A percentile compares a stretch with the other conserved stretches of the same genome.
These are phyloP conservation scores for Polytrichum commune DNA, from an alignment of 225 moss, liverwort and hornwort genomes.

Conservation along the genomic window DNA sequence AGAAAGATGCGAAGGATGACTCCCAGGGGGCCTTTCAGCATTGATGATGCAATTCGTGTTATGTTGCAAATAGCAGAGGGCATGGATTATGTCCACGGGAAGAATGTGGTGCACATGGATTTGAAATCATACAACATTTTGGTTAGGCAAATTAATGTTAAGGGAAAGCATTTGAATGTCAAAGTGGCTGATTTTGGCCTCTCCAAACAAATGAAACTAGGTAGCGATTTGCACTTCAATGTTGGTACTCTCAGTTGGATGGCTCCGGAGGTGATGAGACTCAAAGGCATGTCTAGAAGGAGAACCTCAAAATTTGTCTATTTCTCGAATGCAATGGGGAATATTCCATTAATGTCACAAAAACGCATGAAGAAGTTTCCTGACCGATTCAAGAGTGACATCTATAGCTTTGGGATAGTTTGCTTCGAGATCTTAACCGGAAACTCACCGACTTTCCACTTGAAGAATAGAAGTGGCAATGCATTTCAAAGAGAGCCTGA, in stretches of 20 bases:
- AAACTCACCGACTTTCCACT: not conserved
- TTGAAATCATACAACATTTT: not conserved
- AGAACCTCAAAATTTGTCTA: not conserved
- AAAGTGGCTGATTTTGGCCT: conserved; percentile 9
- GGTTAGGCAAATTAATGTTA: not conserved
- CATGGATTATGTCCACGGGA: not conserved
- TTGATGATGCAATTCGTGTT: not conserved
- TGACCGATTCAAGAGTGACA: conserved; percentile 4
- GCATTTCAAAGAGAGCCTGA: not conserved
- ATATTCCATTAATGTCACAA: not conserved
- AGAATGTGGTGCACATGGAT: not conserved
- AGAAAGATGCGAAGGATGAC: not conserved
- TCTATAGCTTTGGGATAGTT: conserved; percentile 8
- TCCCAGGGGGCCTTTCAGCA: not conserved
- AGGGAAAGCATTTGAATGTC: not conserved
- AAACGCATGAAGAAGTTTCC: not conserved
- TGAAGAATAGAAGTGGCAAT: not conserved
- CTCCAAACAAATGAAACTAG: not conserved
- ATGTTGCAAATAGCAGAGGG: conserved; percentile 5
- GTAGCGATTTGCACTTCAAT: not conserved
- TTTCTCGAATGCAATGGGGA: not conserved
- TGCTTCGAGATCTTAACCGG: conserved; percentile 5
- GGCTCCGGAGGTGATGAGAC: conserved; percentile 1
- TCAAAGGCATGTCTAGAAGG: too few relatives aligned
- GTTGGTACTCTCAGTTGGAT: not conserved